A percentile compares a stretch with the other conserved stretches of the same genome.
These are phyloP conservation scores for Alnus glutinosa DNA, from an alignment of 306 rosid species.

Conservation along the genomic window DNA sequence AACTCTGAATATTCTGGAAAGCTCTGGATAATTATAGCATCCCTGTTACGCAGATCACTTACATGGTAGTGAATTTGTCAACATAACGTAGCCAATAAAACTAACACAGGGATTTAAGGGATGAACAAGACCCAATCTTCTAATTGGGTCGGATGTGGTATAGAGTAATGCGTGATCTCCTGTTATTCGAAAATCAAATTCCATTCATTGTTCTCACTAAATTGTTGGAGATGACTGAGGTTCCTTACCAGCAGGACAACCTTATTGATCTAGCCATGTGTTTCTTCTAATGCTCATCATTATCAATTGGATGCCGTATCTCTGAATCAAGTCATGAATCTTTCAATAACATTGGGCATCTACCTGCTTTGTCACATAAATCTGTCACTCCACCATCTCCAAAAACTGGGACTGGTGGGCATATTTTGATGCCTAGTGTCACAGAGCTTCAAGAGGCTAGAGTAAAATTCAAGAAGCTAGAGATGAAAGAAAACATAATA, in stretches of 20 bases:
- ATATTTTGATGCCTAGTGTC: background rate
- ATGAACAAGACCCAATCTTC: background rate
- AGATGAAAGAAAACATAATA: background rate
- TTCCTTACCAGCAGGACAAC: too few species aligned
- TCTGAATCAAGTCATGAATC: too few species aligned
- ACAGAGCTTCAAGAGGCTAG: background rate
- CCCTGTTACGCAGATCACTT: too few species aligned
- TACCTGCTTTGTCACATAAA: background rate
- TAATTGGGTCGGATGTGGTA: rapidly evolving
- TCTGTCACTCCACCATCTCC: background rate
- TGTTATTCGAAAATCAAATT: background rate
- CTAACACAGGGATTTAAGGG: too few species aligned
- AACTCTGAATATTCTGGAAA: too few species aligned
- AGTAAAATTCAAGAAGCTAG: background rate
- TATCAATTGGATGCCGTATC: too few species aligned
- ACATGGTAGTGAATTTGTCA: too few species aligned
- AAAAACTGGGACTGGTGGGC: background rate
- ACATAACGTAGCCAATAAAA: too few species aligned
- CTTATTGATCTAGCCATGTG: too few species aligned
- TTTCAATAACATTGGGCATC: background rate
- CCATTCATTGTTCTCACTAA: too few species aligned
- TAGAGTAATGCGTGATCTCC: background rate
- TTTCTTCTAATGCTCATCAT: too few species aligned
- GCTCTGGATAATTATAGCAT: too few species aligned
- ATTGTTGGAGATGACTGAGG: background rate